phyloP scores from a whole-genome alignment of 176 grass and related monocot species.

The Eleusine indica region DNA sequence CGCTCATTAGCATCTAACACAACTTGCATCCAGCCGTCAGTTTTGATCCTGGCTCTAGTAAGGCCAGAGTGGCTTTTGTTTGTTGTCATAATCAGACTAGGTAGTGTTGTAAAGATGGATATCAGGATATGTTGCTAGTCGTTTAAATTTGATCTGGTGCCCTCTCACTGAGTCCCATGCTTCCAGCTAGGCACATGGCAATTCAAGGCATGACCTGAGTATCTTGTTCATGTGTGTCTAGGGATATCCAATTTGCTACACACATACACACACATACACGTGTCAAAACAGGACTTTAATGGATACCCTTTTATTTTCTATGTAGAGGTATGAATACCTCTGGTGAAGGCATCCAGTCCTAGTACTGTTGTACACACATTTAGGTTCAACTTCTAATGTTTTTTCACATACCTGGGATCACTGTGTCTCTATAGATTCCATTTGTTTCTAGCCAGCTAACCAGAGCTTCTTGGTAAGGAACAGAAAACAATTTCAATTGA shows the following conservation, averaged over 20 bases:
- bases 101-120: background rate
- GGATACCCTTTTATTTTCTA: background rate
- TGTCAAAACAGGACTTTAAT: background rate
- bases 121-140: background rate
- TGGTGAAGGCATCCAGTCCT: background rate
- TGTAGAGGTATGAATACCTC: background rate
- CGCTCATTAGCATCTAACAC: slow-evolving; percentile 14
- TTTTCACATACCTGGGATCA: slow-evolving; percentile 16
- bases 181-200: background rate
- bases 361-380: background rate
- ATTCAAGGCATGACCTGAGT: background rate
- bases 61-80: background rate
- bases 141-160: background rate
- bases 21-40: background rate
- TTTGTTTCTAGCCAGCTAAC: slow-evolving; percentile 16
- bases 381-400: background rate
- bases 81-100: background rate
- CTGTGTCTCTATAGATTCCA: background rate
- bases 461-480: slow-evolving; percentile 8
- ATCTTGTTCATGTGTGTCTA: background rate
- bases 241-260: background rate
- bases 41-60: background rate
- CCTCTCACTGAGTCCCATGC: background rate
- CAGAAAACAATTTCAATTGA: background rate
- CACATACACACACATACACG: background rate